These are phyloP conservation scores for Typha latifolia DNA, from an alignment of 176 grass and related monocot species.

Conservation along the genomic window DNA sequence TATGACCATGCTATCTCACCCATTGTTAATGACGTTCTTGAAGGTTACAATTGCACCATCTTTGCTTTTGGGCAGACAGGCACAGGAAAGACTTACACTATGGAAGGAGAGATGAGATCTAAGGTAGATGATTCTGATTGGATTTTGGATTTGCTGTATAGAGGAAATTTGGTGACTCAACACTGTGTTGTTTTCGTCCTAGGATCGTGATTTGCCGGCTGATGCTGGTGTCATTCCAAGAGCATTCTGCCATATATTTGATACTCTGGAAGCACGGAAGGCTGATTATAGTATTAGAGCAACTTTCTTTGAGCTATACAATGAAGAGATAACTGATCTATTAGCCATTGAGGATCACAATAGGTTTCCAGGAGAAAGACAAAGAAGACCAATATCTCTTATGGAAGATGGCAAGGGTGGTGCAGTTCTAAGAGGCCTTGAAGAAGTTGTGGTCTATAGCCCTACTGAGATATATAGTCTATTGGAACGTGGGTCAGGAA, in stretches of 20 bases:
- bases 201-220: conserved; percentile 40
- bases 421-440: conserved; percentile 66
- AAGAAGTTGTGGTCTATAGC: conserved; percentile 71
- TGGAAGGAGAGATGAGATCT: conserved; percentile 73
- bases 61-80: conserved; percentile 93
- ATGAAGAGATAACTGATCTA: conserved; percentile 78
- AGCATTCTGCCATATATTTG: conserved; percentile 69
- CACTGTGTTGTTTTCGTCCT: conserved; percentile 4
- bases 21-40: conserved; percentile 57
- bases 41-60: conserved; percentile 89
- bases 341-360: conserved; percentile 58
- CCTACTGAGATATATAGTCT: conserved; percentile 59
- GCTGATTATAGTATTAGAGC: conserved; percentile 73
- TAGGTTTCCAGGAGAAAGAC: conserved; percentile 54
- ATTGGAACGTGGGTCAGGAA: conserved; percentile 59
- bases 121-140: conserved; percentile 36
- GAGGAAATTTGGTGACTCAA: background rate
- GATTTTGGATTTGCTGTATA: background rate
- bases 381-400: conserved; percentile 51
- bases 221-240: conserved; percentile 86
- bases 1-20: conserved; percentile 65
- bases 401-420: conserved; percentile 90
- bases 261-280: conserved; percentile 47
- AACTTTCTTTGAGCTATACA: conserved; percentile 83
- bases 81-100: conserved; percentile 83